Conservation (phyloP, 2,329 filamentous ascomycete species). For the Fusarium sp. region DNA sequence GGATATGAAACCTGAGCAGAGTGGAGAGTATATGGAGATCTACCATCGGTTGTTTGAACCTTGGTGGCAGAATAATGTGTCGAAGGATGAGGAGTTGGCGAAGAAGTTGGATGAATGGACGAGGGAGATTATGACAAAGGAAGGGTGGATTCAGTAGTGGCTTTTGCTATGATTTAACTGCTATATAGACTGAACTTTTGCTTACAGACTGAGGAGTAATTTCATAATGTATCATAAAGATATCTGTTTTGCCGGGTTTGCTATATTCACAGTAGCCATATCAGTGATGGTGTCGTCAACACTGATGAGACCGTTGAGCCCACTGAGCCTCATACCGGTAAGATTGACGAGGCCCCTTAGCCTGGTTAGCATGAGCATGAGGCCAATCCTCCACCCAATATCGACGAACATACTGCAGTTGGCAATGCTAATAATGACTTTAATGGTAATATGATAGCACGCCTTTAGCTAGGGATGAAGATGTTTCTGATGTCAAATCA, state of each 20-base stretch:
- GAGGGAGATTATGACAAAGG: conserved; percentile 2
- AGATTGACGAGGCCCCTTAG: neutral
- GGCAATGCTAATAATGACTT: too few species aligned
- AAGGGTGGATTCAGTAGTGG: conserved; percentile 9
- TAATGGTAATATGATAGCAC: too few species aligned
- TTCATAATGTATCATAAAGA: neutral
- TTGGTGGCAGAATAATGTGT: conserved; percentile 14
- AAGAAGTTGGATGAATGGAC: conserved; percentile 30
- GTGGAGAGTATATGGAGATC: conserved; percentile 25
- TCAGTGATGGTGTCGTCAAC: neutral
- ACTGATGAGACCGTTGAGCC: too few species aligned
- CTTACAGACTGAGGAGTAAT: neutral
- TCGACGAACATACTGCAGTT: too few species aligned
- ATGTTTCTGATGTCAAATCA: too few species aligned
- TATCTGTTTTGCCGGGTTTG: too few species aligned
- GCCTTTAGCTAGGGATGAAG: too few species aligned
- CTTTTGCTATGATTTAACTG: accelerated
- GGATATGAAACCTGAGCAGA: conserved; percentile 19
- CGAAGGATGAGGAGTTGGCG: conserved; percentile 20
- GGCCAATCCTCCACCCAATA: neutral
- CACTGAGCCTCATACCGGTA: too few species aligned
- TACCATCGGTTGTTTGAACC: conserved; percentile 10
- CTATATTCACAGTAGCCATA: neutral
- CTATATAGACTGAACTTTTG: neutral
- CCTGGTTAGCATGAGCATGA: neutral